Base-by-base conservation (phyloP, 2,329 filamentous ascomycete species). In the Pseudogymnoascus sp. region DNA sequence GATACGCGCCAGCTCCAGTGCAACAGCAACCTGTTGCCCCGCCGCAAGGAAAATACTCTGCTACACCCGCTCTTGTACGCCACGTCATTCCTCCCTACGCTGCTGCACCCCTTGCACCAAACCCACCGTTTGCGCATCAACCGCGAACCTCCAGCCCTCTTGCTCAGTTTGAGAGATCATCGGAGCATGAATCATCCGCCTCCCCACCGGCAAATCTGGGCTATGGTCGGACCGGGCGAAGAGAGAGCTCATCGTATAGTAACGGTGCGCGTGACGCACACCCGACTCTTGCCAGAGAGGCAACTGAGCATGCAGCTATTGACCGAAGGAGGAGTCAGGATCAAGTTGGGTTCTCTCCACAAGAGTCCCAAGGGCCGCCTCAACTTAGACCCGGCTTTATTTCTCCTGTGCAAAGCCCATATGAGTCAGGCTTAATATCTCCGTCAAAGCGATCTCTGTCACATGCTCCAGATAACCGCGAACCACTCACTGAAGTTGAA, bases 101-200 rank as follows among this genome's bases (percentile, higher is more conserved):
- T 33, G 69, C 84, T 4, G 81, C 81, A 9, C 80, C 80, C 2
- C 69, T 61, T 44, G 60, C 58, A 35, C 44, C 64, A 31, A 47
- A 79, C 26, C 74, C 81, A 11, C 71, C 78, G 37, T 74, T 86
- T 40, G 75, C 83, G 54, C 83, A 87, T 68, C 79, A 84, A 64
- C 84, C 85, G 7, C 77, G 85, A 64, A 87, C 85, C 1, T 87
- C 84, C 1, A 88, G 85, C 65, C 85, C 85, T 0, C 71, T 87
- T 63, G 84, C 84, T 5, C 83, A 87, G 66, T 86, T 85, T 63
- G 84, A 87, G 69, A 76, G 78, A 59, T 60, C 39, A 66, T 58
- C 67, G 63, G 68, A 72, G 29, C 60, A 44, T 21, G 62, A 68
- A 15, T 61, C 64, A 33, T 61, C 66, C 47, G 10, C 47, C 15